Evolutionary conservation across 495 filamentous ascomycete species (phyloP), one percentile per base, ranked within the genome.

Genomic region (Daldinia vernicosa): DNA sequence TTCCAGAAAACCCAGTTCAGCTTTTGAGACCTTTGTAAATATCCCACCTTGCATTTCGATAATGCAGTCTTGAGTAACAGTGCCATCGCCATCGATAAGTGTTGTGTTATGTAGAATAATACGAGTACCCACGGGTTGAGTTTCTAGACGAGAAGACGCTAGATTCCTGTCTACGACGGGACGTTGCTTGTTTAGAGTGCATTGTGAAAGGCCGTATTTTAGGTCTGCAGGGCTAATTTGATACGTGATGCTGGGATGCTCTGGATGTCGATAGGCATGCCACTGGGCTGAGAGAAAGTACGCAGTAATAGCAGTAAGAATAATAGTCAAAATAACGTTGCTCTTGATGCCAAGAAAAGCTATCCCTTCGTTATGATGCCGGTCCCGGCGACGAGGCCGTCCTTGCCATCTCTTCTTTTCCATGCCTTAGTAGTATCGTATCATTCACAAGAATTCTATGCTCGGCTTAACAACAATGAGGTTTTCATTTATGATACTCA

Each of bases 81-180:
- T 69, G 35, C 47, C 66, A 58, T 80, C 75, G 9, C 80, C 80
- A 60, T 82, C 76, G 55, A 82, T 76, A 15, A 82, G 70, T 7
- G 76, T 82, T 5, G 67, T 77, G 66, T 82, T 81, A 24, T 68
- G 67, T 2, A 81, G 54, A 6, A 78, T 66, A 19, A 51, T 70
- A 4, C 68, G 61, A 39, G 22, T 14, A 3, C 68, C 40, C 14
- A 12, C 39, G 2, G 73, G 57, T 12, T 5, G 15, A 32, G 56
- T 12, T n/a, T 56, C 57, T 26, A 70, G 57, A 40, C 68, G 68
- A 56, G 62, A 66, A 39, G 61, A 17, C 43, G 68, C 68, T 14
- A 70, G 40, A 26, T 50, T 66, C 57, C 14, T 51, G 57, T 70
- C 61, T 14, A 70, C 52, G 14, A 70, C 51, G 0, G 68, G 68